Conservation (phyloP, 495 filamentous ascomycete genomes). For the Parathielavia appendiculata region DNA sequence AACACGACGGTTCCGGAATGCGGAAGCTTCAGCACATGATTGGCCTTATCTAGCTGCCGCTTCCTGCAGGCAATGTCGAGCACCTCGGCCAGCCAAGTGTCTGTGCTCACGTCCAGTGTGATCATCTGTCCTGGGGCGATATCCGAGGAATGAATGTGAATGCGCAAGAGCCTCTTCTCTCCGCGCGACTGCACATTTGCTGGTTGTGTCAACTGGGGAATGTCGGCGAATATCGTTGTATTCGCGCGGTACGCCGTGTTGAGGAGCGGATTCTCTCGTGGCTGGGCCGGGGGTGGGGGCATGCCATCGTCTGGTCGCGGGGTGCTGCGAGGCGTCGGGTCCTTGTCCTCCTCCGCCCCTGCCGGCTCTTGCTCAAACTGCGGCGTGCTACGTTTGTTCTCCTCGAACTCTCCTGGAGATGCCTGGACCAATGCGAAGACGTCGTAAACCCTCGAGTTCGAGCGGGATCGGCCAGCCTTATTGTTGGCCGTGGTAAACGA, state of each 20-base stretch:
- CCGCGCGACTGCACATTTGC: slow-evolving; percentile 56
- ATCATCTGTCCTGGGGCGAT: slow-evolving; percentile 55
- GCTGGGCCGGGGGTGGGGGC: slow-evolving; percentile 23
- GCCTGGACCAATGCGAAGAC: slow-evolving; percentile 90
- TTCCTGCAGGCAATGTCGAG: slow-evolving; percentile 86
- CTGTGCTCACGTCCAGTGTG: slow-evolving; percentile 79
- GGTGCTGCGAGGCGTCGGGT: slow-evolving; percentile 39
- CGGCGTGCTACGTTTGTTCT: slow-evolving; percentile 72
- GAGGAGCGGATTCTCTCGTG: slow-evolving; percentile 56
- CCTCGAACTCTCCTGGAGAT: slow-evolving; percentile 65
- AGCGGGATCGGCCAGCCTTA: slow-evolving; percentile 57
- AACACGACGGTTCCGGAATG: slow-evolving; percentile 75
- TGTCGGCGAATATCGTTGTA: slow-evolving; percentile 55
- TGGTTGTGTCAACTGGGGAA: slow-evolving; percentile 57
- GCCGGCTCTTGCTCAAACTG: slow-evolving; percentile 57
- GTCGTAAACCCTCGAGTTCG: slow-evolving; percentile 80
- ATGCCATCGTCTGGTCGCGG: slow-evolving; percentile 40
- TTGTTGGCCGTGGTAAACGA: slow-evolving; percentile 93
- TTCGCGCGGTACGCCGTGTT: slow-evolving; percentile 52
- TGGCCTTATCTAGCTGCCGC: slow-evolving; percentile 82
- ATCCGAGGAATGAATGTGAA: slow-evolving; percentile 74
- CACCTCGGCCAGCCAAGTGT: slow-evolving; percentile 91
- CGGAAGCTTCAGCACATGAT: slow-evolving; percentile 81
- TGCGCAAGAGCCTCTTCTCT: slow-evolving; percentile 74
- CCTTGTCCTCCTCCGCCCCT: slow-evolving; percentile 39